Evolutionary conservation across 805 yeast genomes (phyloP), one percentile per base, ranked within the genome.

Genomic region (Nakazawaea ambrosiae): DNA sequence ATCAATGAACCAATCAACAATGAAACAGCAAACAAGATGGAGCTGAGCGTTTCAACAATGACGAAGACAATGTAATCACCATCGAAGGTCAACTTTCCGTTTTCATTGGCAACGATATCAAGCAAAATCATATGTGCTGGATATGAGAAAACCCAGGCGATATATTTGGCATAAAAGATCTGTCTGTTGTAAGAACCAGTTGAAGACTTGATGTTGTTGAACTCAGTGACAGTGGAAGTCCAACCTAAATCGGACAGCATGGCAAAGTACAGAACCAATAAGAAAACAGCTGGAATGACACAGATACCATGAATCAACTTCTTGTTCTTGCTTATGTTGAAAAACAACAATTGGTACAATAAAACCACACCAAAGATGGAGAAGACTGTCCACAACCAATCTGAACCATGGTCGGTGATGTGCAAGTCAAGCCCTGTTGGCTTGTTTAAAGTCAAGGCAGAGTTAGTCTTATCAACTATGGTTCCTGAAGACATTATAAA

Each of bases 361-460:
- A 35, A 49, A 11, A 65, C 49, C 1, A 65, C 33, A 15, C 62
- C 61, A 47, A 75, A 68, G 27, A 74, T 36, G 5, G 72, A 53
- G 48, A 78, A 76, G 11, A 61, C 78, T 1, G 84, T 70, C 83
- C 83, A 78, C 45, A 71, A 63, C 83, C 82, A 78, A 53, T 73
- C 73, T 7, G 82, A 75, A 52, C 86, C 84, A 48, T 70, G 74
- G 10, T 50, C 43, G 10, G 81, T 76, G 23, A 78, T 42, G 39
- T 68, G 69, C 50, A 75, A 66, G 45, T 74, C 81, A 35, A n/a
- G n/a, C n/a, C 66, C 55, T 14, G 53, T 57, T 5, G 59, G 43
- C 6, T 72, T 69, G 46, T 75, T 75, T 36, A 68, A 46, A 6
- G 45, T 37, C 15, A 70, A 49, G 9, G 70, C 75, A 27, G 65